Conservation (phyloP, 2,329 filamentous ascomycete species). For the Lecanosticta acicola region DNA sequence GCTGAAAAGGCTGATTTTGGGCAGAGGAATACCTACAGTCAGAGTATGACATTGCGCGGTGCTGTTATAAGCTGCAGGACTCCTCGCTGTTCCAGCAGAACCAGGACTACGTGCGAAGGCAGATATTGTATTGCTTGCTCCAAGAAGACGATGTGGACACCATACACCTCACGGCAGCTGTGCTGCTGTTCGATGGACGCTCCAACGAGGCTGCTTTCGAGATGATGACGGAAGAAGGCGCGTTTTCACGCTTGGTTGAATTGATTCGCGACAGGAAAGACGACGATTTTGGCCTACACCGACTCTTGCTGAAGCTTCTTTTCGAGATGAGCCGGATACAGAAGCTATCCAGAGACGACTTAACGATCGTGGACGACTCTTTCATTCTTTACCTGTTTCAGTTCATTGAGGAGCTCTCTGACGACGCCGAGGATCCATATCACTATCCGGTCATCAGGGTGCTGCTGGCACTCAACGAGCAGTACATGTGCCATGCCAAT, state of each 20-base stretch:
- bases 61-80: constrained; percentile 70
- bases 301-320: constrained; percentile 76
- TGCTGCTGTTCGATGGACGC: constrained; percentile 82
- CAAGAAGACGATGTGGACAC: constrained; percentile 75
- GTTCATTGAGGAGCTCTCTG: constrained; percentile 79
- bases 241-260: constrained; percentile 77
- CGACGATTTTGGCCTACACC: constrained; percentile 67
- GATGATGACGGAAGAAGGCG: constrained; percentile 79
- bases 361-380: constrained; percentile 64
- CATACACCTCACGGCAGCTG: constrained; percentile 76
- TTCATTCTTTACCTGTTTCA: constrained; percentile 81
- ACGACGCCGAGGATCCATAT: constrained; percentile 86
- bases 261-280: constrained; percentile 62
- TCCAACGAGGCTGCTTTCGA: constrained; percentile 72
- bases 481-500: constrained; percentile 75
- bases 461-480: constrained; percentile 92
- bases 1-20: constrained; percentile 16
- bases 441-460: constrained; percentile 94
- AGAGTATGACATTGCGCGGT: constrained; percentile 74
- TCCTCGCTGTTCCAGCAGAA: constrained; percentile 69
- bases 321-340: constrained; percentile 97
- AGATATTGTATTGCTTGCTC: constrained; percentile 85
- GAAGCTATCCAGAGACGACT: constrained; percentile 67
- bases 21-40: constrained; percentile 64
- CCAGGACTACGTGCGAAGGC: constrained; percentile 79